phyloP scores from a whole-genome alignment of 1,139 yeast genomes.

The Sugiyamaella sp. region DNA sequence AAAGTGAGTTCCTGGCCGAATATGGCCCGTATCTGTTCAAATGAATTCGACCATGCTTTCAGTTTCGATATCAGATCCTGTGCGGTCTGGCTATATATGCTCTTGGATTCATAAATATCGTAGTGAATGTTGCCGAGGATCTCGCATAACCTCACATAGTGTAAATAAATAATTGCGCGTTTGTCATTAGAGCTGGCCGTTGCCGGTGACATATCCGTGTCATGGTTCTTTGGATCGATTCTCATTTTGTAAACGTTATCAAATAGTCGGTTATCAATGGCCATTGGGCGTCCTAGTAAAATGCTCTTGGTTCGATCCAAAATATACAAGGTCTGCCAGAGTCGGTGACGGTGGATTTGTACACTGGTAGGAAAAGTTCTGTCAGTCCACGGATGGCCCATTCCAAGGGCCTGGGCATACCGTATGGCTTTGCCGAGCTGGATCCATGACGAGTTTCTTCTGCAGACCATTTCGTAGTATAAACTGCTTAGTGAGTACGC shows the following conservation, averaged over 20 bases:
- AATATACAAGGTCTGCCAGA: constrained; percentile 20
- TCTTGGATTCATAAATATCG: constrained; percentile 17
- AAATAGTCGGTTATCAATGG: constrained; percentile 12
- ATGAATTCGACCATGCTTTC: constrained; percentile 16
- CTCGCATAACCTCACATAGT: constrained; percentile 19
- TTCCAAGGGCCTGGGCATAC: constrained; percentile 41
- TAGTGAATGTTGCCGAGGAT: constrained; percentile 18
- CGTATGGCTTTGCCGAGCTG: constrained; percentile 42
- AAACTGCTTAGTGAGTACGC: constrained; percentile 46
- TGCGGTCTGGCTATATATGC: constrained; percentile 16
- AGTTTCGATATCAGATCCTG: constrained; percentile 15
- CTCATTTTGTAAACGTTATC: constrained; percentile 10
- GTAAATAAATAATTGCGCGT: neutral
- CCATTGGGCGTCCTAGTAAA: constrained; percentile 20
- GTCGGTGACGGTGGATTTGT: constrained; percentile 16
- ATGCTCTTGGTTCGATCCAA: constrained; percentile 19
- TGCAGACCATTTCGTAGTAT: constrained; percentile 47
- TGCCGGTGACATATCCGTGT: neutral
- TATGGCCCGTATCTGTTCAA: constrained; percentile 5
- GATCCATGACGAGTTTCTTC: constrained; percentile 50
- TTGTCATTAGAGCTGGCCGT: neutral
- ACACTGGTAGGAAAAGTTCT: constrained; percentile 12
- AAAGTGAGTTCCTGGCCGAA: neutral
- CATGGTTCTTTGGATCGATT: neutral
- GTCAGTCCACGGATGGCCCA: constrained; percentile 18